Evolutionary conservation across 495 filamentous ascomycete species (phyloP).

Genomic region (Pseudoneurospora amorphoporcata): DNA sequence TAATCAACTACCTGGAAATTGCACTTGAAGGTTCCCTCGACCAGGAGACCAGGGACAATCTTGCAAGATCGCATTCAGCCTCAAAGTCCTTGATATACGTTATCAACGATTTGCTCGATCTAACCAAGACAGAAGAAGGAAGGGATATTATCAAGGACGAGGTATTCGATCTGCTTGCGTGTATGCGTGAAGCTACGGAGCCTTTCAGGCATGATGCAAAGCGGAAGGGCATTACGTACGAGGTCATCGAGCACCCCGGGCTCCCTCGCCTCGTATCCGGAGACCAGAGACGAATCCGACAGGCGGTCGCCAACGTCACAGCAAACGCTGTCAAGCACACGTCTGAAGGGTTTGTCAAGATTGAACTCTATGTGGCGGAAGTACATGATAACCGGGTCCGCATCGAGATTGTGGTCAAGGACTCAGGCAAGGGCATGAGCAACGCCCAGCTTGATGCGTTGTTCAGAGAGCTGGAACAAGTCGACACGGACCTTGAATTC

Average conservation of each 20-base stretch:
- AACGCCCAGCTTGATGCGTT: slow-evolving; percentile 60
- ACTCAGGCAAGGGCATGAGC: slow-evolving; percentile 75
- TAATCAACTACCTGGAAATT: slow-evolving; percentile 94
- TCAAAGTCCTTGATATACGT: slow-evolving; percentile 93
- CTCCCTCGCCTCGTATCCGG: slow-evolving; percentile 65
- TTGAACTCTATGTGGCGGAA: slow-evolving; percentile 54
- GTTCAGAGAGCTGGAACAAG: slow-evolving; percentile 83
- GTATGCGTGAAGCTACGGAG: slow-evolving; percentile 65
- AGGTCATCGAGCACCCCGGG: slow-evolving; percentile 55
- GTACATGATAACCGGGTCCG: slow-evolving; percentile 36
- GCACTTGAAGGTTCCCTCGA: slow-evolving; percentile 79
- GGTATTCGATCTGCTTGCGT: slow-evolving; percentile 60
- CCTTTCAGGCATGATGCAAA: slow-evolving; percentile 64
- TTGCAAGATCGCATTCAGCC: slow-evolving; percentile 83
- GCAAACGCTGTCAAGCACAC: slow-evolving; percentile 87
- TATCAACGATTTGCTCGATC: slow-evolving; percentile 88
- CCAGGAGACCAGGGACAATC: slow-evolving; percentile 74
- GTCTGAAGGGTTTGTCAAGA: slow-evolving; percentile 51
- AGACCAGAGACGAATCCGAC: slow-evolving; percentile 68
- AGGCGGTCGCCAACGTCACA: slow-evolving; percentile 71
- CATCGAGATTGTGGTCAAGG: slow-evolving; percentile 65
- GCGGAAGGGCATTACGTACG: slow-evolving; percentile 62
- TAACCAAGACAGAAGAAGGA: slow-evolving; percentile 84
- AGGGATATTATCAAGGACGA: slow-evolving; percentile 74
- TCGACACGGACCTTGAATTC: slow-evolving; percentile 49